Percentiles rank a stretch among this genome's conserved stretches.
Conservation (phyloP, 1,284 basidiomycete species). For the Hemileia vastatrix region DNA sequence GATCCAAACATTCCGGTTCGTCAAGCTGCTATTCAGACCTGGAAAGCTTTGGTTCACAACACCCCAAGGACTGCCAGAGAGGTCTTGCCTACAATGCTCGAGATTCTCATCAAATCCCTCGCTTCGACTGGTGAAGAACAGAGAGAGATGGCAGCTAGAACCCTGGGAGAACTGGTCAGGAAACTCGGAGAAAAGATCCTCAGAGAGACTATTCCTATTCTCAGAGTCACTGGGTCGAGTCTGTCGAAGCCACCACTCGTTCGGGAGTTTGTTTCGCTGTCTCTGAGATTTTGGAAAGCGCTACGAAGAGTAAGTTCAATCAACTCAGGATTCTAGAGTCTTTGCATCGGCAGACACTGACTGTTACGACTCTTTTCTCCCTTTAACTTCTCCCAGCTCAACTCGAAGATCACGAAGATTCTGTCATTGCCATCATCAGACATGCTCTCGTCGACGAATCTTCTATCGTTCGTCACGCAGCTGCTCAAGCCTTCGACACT, state of each 20-base stretch:
- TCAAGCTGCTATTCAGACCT: conserved; percentile 86
- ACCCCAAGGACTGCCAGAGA: conserved; percentile 79
- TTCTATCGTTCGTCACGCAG: conserved; percentile 71
- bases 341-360: background rate
- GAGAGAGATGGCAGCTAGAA: conserved; percentile 79
- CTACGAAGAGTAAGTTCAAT: conserved; percentile 54
- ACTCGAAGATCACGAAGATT: conserved; percentile 79
- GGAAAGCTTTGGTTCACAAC: conserved; percentile 94
- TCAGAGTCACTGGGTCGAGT: conserved; percentile 56
- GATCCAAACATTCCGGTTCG: conserved; percentile 83
- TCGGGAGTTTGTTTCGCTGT: conserved; percentile 80
- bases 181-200: conserved; percentile 92
- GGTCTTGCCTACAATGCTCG: conserved; percentile 71
- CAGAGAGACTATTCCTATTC: conserved; percentile 67
- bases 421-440: conserved; percentile 79
- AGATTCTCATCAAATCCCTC: conserved; percentile 66
- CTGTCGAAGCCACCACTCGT: conserved; percentile 62
- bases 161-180: conserved; percentile 75
- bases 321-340: too few species aligned
- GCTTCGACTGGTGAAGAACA: conserved; percentile 73
- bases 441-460: conserved; percentile 79
- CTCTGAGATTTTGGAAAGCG: conserved; percentile 79
- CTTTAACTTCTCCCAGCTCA: conserved; percentile 48
- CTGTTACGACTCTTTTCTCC: background rate
- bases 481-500: conserved; percentile 85